phyloP scores from a whole-genome alignment of 2,329 filamentous ascomycete species.

The Scytalidium sp. region DNA sequence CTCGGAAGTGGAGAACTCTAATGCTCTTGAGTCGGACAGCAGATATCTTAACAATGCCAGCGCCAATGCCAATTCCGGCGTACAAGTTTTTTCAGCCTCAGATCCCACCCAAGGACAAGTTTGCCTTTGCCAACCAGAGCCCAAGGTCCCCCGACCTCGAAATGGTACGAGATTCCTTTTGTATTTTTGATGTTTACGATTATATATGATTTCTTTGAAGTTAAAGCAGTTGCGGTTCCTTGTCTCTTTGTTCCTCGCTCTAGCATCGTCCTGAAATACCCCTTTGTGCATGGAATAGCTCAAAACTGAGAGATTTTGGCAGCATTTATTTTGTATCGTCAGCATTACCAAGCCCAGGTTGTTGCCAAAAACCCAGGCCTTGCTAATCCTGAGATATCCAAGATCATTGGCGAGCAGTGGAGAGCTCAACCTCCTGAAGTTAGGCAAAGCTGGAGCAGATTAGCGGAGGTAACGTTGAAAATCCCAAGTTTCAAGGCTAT shows the following conservation, averaged over 20 bases:
- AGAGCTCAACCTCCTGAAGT: slow-evolving; percentile 68
- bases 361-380: slow-evolving; percentile 82
- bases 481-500: slow-evolving; percentile 4
- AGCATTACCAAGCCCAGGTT: slow-evolving; percentile 83
- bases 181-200: slow-evolving; percentile 18
- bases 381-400: slow-evolving; percentile 93
- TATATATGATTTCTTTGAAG: background rate
- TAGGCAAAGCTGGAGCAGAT: slow-evolving; percentile 82
- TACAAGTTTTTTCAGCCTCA: slow-evolving; percentile 7
- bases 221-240: background rate
- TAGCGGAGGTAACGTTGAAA: slow-evolving; percentile 66
- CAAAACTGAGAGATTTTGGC: slow-evolving; percentile 30
- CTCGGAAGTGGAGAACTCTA: slow-evolving; percentile 16
- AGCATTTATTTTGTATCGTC: slow-evolving; percentile 98
- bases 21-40: background rate
- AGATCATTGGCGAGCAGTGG: slow-evolving; percentile 92
- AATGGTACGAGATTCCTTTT: slow-evolving; percentile 54
- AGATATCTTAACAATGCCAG: slow-evolving; percentile 20
- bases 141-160: slow-evolving; percentile 67
- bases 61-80: slow-evolving; percentile 13
- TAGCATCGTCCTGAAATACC: background rate
- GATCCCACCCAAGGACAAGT: slow-evolving; percentile 39
- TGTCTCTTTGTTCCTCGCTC: background rate
- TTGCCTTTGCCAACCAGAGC: slow-evolving; percentile 68
- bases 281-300: slow-evolving; percentile 1